These are phyloP conservation scores for Arthrinium phaeospermum DNA, from an alignment of 2,329 filamentous ascomycete species.

Conservation along the genomic window DNA sequence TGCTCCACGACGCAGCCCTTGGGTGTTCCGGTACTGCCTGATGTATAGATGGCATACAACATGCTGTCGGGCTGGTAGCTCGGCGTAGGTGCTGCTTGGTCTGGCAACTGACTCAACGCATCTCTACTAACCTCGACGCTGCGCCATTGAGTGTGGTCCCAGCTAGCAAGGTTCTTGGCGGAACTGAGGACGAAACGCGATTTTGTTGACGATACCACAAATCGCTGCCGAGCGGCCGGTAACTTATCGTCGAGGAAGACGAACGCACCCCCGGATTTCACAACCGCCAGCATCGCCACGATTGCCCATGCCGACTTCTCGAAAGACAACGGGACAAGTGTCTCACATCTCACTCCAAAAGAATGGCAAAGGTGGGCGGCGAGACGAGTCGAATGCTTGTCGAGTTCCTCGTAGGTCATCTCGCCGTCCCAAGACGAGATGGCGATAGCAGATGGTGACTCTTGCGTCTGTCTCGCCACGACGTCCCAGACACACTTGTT, in stretches of 20 bases:
- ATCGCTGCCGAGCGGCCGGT: not conserved
- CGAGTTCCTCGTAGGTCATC: conserved; percentile 38
- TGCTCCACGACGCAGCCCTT: conserved; percentile 25
- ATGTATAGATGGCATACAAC: conserved; percentile 23
- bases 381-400: conserved; percentile 30
- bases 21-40: conserved; percentile 24
- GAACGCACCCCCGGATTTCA: conserved; percentile 42
- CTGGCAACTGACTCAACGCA: not conserved
- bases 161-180: not conserved
- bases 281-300: conserved; percentile 40
- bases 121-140: not conserved
- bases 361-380: conserved; percentile 30
- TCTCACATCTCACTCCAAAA: conserved; percentile 34
- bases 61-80: not conserved
- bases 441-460: conserved; percentile 3
- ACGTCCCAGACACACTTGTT: conserved; percentile 18
- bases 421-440: conserved; percentile 35
- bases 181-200: not conserved
- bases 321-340: conserved; percentile 41
- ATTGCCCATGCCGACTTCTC: conserved; percentile 42
- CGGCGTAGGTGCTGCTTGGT: not conserved
- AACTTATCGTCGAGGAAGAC: conserved; percentile 26
- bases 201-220: not conserved
- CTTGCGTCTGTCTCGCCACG: not conserved
- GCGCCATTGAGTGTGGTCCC: not conserved